Percentiles rank a stretch among this genome's conserved stretches.
These are phyloP conservation scores for Nidula microcarpa DNA, from an alignment of 768 basidiomycete genomes.

Conservation along the genomic window DNA sequence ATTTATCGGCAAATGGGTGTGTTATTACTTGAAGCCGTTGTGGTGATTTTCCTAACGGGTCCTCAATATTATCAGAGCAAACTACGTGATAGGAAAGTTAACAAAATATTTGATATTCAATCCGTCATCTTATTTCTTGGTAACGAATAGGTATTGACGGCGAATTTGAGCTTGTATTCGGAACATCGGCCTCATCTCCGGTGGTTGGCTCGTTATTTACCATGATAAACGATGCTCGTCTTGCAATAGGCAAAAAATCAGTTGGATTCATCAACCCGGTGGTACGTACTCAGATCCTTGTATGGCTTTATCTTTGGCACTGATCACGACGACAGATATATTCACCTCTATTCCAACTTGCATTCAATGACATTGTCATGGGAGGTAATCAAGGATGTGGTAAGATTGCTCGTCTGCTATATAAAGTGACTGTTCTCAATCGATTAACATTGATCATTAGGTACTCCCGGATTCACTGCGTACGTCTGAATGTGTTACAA, in stretches of 20 bases:
- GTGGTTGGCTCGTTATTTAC: slow-evolving; percentile 48
- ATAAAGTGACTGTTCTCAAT: background rate
- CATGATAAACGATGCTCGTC: slow-evolving; percentile 49
- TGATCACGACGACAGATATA: slow-evolving; percentile 27
- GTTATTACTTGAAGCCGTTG: slow-evolving; percentile 1
- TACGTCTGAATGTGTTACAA: slow-evolving; percentile 11
- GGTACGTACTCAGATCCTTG: slow-evolving; percentile 17
- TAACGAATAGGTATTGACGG: slow-evolving; percentile 27
- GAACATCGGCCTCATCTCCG: slow-evolving; percentile 48
- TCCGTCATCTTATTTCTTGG: too few relatives aligned
- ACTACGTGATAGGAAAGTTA: slow-evolving; percentile 31
- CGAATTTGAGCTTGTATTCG: slow-evolving; percentile 35
- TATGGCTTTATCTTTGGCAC: background rate
- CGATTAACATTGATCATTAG: slow-evolving; percentile 5
- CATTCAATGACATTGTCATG: slow-evolving; percentile 37
- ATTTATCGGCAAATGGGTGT: slow-evolving; percentile 47
- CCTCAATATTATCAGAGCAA: slow-evolving; percentile 20
- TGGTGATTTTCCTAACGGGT: background rate
- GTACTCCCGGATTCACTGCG: slow-evolving; percentile 31
- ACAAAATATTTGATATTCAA: too few relatives aligned
- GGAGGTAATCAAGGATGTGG: slow-evolving; percentile 39
- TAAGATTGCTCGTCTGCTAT: slow-evolving; percentile 5
- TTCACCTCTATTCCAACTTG: slow-evolving; percentile 22
- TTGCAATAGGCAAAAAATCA: slow-evolving; percentile 35
- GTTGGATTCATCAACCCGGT: slow-evolving; percentile 49